Percentiles rank a stretch among this genome's conserved stretches.
These are phyloP conservation scores for Solanum sitiens DNA, from an alignment of 257 asterid species.

Conservation along the genomic window DNA sequence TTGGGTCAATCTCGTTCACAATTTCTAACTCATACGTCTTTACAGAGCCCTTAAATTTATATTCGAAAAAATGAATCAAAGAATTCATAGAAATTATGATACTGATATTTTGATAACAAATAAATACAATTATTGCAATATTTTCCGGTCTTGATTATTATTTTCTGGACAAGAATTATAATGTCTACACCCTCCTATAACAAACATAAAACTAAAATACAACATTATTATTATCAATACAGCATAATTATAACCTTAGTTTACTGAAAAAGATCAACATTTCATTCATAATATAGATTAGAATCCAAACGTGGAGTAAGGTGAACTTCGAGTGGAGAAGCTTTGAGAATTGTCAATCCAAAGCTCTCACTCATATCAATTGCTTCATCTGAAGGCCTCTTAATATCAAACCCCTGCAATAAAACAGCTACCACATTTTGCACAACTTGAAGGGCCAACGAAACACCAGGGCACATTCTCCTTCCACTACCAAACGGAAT, in stretches of 20 bases:
- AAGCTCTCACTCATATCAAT: slow-evolving; percentile 39
- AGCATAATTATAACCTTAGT: background rate
- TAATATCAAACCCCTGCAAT: slow-evolving; percentile 24
- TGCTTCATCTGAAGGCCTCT: background rate
- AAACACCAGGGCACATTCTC: slow-evolving; percentile 30
- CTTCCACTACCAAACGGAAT: slow-evolving; percentile 45
- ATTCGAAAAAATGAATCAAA: too few species aligned
- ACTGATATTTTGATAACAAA: too few species aligned
- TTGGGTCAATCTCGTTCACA: too few species aligned
- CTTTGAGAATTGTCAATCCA: slow-evolving; percentile 18
- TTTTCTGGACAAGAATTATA: too few species aligned
- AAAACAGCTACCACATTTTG: slow-evolving; percentile 13
- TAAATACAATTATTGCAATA: too few species aligned
- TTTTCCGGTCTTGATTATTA: too few species aligned
- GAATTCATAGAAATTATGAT: too few species aligned
- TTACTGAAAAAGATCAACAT: background rate
- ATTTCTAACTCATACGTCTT: too few species aligned
- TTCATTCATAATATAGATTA: slow-evolving; percentile 4
- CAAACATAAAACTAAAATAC: background rate
- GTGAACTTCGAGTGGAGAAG: slow-evolving; percentile 23
- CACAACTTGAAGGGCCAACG: slow-evolving; percentile 8
- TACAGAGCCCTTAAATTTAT: too few species aligned
- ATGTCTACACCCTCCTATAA: too few species aligned
- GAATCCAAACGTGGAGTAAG: slow-evolving; percentile 19
- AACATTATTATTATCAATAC: background rate